Percentiles rank a stretch among this genome's conserved stretches.
These are phyloP conservation scores for Plasmopara halstedii DNA, from an alignment of 352 stramenopile species.

Conservation along the genomic window DNA sequence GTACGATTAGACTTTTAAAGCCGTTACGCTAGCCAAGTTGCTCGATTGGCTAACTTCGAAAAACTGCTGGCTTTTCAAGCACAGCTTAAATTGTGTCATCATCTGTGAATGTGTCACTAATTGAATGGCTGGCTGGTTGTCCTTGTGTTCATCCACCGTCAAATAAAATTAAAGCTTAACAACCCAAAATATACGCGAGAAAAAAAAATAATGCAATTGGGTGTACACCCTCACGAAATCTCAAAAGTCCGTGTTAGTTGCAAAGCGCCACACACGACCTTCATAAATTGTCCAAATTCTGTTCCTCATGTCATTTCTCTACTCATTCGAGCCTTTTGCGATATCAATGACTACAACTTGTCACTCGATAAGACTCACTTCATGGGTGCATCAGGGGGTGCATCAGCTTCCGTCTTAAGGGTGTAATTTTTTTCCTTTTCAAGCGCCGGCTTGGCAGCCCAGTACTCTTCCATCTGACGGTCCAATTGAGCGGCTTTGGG, in stretches of 20 bases:
- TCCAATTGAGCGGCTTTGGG: constrained; percentile 73
- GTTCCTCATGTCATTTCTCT: constrained; percentile 18
- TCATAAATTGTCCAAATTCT: constrained; percentile 18
- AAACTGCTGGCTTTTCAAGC: background rate
- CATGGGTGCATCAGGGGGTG: constrained; percentile 20
- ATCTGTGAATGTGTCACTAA: background rate
- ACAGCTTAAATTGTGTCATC: constrained; percentile 2
- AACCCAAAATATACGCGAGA: constrained; percentile 30
- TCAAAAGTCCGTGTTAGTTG: constrained; percentile 17
- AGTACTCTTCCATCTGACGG: constrained; percentile 87
- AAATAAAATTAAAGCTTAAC: constrained; percentile 26
- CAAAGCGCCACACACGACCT: constrained; percentile 13
- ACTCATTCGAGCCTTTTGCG: constrained; percentile 13
- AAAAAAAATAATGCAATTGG: too few relatives aligned
- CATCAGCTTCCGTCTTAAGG: constrained; percentile 13
- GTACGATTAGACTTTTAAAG: constrained; percentile 45
- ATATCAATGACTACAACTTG: constrained; percentile 15
- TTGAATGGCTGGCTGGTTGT: constrained; percentile 2
- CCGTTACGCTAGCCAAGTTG: background rate
- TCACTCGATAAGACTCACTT: constrained; percentile 20
- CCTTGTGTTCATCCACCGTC: constrained; percentile 10
- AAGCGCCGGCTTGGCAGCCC: constrained; percentile 67
- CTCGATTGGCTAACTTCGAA: background rate
- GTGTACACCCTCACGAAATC: constrained; percentile 9
- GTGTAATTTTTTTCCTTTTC: constrained; percentile 10